Percentiles rank a stretch among this genome's conserved stretches.
phyloP scores from a whole-genome alignment of 139 green algal species.

The Tetraselmis chui region DNA sequence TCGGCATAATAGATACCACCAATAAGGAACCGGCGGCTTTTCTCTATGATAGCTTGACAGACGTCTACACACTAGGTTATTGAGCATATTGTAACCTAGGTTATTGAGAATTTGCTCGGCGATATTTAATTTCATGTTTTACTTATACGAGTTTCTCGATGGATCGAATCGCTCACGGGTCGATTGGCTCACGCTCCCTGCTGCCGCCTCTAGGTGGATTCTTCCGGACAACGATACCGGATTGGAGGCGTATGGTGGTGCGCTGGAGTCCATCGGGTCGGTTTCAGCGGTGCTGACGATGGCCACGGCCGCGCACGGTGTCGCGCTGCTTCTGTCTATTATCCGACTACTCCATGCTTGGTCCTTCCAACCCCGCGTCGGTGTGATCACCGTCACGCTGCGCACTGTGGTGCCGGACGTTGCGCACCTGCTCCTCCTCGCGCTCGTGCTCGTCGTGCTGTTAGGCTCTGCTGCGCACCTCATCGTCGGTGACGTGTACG shows the following conservation, averaged over 20 bases:
- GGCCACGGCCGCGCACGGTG: neutral
- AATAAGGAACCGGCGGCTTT: no score
- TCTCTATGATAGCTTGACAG: no score
- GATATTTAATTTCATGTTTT: no score
- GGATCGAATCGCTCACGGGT: no score
- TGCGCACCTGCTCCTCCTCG: neutral
- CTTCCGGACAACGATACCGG: neutral
- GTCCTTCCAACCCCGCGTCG: neutral
- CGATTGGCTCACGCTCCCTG: no score
- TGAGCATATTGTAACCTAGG: no score
- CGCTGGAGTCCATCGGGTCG: neutral
- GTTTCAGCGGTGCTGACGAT: neutral
- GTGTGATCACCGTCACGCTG: neutral
- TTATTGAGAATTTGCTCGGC: no score
- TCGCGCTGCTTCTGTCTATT: neutral
- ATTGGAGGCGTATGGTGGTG: neutral
- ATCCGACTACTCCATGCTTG: neutral
- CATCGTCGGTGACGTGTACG: neutral
- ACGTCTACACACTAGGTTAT: no score
- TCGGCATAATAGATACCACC: no score
- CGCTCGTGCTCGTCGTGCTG: neutral
- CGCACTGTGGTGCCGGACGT: neutral
- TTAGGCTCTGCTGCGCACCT: neutral
- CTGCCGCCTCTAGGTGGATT: neutral
- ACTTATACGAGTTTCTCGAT: no score